Conservation (phyloP, 139 green algal genomes). For the Picochlorum sp. region DNA sequence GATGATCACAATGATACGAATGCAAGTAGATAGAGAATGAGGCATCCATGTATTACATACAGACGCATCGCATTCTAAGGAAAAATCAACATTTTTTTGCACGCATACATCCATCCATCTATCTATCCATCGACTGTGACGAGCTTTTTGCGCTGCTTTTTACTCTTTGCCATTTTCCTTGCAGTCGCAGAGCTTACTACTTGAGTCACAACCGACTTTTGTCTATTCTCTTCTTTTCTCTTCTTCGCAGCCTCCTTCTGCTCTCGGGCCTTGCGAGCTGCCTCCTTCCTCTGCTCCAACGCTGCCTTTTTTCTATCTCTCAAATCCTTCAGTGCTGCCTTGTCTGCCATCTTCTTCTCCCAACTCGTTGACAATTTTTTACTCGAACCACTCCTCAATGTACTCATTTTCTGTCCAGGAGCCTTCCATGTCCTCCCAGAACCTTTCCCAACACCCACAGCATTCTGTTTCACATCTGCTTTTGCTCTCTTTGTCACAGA, state of each 20-base stretch:
- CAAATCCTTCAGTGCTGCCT: conserved; percentile 30
- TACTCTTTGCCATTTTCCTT: conserved; percentile 58
- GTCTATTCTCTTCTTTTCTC: conserved; percentile 39
- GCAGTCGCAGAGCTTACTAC: conserved; percentile 32
- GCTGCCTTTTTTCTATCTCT: conserved; percentile 27
- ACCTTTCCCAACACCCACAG: conserved; percentile 24
- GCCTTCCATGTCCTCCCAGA: conserved; percentile 45
- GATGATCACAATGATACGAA: not conserved
- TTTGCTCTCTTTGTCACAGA: not conserved
- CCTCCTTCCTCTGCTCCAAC: conserved; percentile 20
- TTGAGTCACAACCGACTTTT: conserved; percentile 24
- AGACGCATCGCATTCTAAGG: not conserved
- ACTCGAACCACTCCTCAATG: conserved; percentile 11
- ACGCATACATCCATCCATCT: too few species aligned
- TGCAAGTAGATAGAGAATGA: not conserved
- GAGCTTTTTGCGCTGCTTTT: conserved; percentile 46
- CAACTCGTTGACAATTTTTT: conserved; percentile 33
- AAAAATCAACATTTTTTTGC: too few species aligned
- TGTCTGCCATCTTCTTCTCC: conserved; percentile 55
- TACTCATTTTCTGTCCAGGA: conserved; percentile 20
- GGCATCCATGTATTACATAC: not conserved
- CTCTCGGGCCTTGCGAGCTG: conserved; percentile 18
- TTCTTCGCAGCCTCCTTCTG: conserved; percentile 29
- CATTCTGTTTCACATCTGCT: conserved; percentile 37
- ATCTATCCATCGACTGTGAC: conserved; percentile 19